A percentile compares a stretch with the other conserved stretches of the same genome.
These are phyloP conservation scores for Epichloe bromicola DNA, from an alignment of 2,329 filamentous ascomycete genomes.

Conservation along the genomic window DNA sequence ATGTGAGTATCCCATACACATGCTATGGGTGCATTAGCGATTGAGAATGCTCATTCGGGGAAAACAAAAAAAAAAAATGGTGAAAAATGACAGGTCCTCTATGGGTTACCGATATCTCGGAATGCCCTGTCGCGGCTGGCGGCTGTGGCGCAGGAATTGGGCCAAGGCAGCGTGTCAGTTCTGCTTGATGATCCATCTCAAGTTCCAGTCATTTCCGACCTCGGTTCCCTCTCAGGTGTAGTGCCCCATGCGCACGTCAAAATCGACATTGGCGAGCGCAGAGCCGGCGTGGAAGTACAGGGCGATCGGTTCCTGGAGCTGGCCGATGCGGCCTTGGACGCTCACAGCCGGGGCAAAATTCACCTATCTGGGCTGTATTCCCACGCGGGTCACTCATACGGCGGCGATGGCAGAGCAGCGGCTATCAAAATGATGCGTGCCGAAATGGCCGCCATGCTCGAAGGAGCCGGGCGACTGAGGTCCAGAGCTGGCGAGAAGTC, in stretches of 20 bases:
- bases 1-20: slow-evolving; percentile 29
- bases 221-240: slow-evolving; percentile 29
- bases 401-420: slow-evolving; percentile 16
- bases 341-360: slow-evolving; percentile 16
- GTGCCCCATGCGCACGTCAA: slow-evolving; percentile 53
- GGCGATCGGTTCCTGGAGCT: slow-evolving; percentile 34
- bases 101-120: slow-evolving; percentile 56
- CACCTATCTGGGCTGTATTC: slow-evolving; percentile 54
- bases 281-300: slow-evolving; percentile 50
- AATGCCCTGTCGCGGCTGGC: slow-evolving; percentile 48
- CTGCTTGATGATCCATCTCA: slow-evolving; percentile 59
- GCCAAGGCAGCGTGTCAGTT: slow-evolving; percentile 43
- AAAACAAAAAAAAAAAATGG: too few species aligned
- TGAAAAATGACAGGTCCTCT: slow-evolving; percentile 41
- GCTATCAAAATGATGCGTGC: slow-evolving; percentile 18
- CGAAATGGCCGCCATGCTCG: slow-evolving; percentile 18
- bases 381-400: slow-evolving; percentile 63
- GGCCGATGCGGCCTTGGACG: slow-evolving; percentile 22
- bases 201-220: slow-evolving; percentile 32
- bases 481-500: slow-evolving; percentile 8
- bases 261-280: slow-evolving; percentile 59
- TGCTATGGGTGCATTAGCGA: neutral
- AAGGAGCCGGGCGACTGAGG: slow-evolving; percentile 12
- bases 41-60: neutral
- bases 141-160: slow-evolving; percentile 39